phyloP scores from a whole-genome alignment of 1,139 yeast species.

The Saccharomyces hybrid region DNA sequence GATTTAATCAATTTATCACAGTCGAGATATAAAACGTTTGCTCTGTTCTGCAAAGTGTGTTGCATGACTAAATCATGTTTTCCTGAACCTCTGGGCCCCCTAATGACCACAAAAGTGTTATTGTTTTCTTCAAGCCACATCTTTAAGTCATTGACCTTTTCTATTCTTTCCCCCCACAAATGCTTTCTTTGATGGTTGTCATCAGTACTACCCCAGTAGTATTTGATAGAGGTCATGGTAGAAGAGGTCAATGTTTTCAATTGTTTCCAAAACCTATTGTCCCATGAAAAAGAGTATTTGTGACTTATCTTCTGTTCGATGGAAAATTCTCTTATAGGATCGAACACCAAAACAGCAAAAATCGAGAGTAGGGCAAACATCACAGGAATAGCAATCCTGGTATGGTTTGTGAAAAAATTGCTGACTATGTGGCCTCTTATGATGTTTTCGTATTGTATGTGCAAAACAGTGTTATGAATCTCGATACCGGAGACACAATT shows the following conservation, averaged over 20 bases:
- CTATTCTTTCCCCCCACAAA: constrained; percentile 66
- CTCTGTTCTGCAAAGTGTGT: constrained; percentile 51
- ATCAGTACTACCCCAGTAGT: constrained; percentile 33
- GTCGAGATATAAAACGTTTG: constrained; percentile 62
- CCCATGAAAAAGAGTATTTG: constrained; percentile 37
- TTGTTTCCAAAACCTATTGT: constrained; percentile 31
- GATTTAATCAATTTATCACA: constrained; percentile 71
- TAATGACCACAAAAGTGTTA: constrained; percentile 83
- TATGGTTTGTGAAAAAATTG: constrained; percentile 62
- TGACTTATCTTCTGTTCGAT: constrained; percentile 67
- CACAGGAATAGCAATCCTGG: constrained; percentile 61
- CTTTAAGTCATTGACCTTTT: constrained; percentile 58
- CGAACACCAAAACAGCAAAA: constrained; percentile 77
- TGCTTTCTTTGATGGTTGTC: constrained; percentile 35
- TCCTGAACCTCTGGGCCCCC: constrained; percentile 94
- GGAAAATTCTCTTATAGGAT: constrained; percentile 82
- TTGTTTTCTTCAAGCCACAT: constrained; percentile 72
- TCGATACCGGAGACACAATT: constrained; percentile 81
- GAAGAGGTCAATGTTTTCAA: constrained; percentile 33
- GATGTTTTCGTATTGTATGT: constrained; percentile 61
- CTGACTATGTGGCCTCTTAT: constrained; percentile 46
- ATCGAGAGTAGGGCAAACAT: constrained; percentile 61
- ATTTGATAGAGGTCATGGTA: constrained; percentile 37
- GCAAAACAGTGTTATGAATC: constrained; percentile 56
- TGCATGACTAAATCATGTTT: constrained; percentile 73